These are phyloP conservation scores for Aspergillus luchuensis DNA, from an alignment of 2,329 filamentous ascomycete species.

Conservation along the genomic window DNA sequence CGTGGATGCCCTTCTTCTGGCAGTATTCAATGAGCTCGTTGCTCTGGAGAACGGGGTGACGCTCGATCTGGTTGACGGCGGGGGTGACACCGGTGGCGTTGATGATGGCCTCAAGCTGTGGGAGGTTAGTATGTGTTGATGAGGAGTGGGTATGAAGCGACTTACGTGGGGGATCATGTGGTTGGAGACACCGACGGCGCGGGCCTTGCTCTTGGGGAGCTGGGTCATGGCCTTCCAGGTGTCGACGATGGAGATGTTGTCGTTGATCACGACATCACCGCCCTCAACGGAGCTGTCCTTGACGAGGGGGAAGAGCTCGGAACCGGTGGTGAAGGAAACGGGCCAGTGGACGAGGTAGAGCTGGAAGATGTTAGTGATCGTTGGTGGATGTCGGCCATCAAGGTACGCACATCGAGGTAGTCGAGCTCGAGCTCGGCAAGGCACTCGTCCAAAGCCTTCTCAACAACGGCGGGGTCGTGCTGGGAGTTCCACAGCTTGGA, in stretches of 20 bases:
- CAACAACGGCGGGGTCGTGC: conserved; percentile 55
- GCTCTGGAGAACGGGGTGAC: conserved; percentile 69
- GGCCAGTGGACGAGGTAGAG: conserved; percentile 53
- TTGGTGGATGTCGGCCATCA: conserved; percentile 12
- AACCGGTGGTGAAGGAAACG: conserved; percentile 42
- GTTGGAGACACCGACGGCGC: conserved; percentile 48
- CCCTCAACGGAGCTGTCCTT: conserved; percentile 39
- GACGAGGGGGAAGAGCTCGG: conserved; percentile 50
- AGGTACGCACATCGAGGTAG: conserved; percentile 55
- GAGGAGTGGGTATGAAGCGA: not conserved
- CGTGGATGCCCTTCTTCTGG: conserved; percentile 59
- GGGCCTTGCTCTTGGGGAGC: conserved; percentile 45
- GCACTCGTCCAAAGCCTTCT: conserved; percentile 52
- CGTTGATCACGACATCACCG: conserved; percentile 50
- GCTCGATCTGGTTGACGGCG: conserved; percentile 69
- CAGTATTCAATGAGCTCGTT: conserved; percentile 59
- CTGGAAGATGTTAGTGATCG: conserved; percentile 15
- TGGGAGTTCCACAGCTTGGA: conserved; percentile 62
- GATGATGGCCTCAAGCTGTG: conserved; percentile 56
- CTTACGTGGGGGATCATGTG: conserved; percentile 41
- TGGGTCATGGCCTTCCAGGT: conserved; percentile 51
- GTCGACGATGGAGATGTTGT: conserved; percentile 43
- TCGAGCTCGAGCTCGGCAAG: conserved; percentile 56
- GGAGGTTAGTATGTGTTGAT: not conserved
- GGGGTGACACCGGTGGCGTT: conserved; percentile 60